Conservation (phyloP, 2,329 filamentous ascomycete genomes). For the Periconia sp. region DNA sequence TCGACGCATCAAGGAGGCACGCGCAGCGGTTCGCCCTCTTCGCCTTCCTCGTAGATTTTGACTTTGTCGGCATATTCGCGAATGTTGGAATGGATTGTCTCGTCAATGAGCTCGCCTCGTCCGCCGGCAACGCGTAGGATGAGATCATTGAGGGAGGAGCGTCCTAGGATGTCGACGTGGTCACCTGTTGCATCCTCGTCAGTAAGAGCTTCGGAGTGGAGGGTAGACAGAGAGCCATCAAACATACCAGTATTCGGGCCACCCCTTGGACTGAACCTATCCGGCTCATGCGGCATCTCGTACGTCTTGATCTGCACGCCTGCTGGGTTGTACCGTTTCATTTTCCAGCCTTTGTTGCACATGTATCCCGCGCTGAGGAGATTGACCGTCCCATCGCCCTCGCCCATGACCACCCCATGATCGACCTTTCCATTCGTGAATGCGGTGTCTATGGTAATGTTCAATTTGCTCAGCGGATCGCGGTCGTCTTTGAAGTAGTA, state of each 20-base stretch:
- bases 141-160: slow-evolving; percentile 88
- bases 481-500: slow-evolving; percentile 87
- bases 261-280: slow-evolving; percentile 83
- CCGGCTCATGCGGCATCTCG: slow-evolving; percentile 97
- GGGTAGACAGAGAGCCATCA: background rate
- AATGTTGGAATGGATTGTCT: slow-evolving; percentile 82
- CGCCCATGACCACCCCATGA: slow-evolving; percentile 92
- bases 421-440: slow-evolving; percentile 63
- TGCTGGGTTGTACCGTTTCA: slow-evolving; percentile 92
- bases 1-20: slow-evolving; percentile 8
- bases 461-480: slow-evolving; percentile 69
- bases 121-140: slow-evolving; percentile 87
- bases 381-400: slow-evolving; percentile 95
- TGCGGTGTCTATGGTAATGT: slow-evolving; percentile 63
- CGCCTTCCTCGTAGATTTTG: slow-evolving; percentile 70
- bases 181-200: slow-evolving; percentile 63
- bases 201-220: background rate
- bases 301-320: slow-evolving; percentile 80
- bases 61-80: slow-evolving; percentile 81
- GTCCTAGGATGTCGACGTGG: slow-evolving; percentile 93
- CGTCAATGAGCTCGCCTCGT: slow-evolving; percentile 77
- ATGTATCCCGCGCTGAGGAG: slow-evolving; percentile 93
- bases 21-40: slow-evolving; percentile 5
- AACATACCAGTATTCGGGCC: slow-evolving; percentile 66
- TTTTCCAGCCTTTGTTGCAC: slow-evolving; percentile 93